phyloP scores from a whole-genome alignment of 208 protist genomes.

The Herpetomonas muscarum region DNA sequence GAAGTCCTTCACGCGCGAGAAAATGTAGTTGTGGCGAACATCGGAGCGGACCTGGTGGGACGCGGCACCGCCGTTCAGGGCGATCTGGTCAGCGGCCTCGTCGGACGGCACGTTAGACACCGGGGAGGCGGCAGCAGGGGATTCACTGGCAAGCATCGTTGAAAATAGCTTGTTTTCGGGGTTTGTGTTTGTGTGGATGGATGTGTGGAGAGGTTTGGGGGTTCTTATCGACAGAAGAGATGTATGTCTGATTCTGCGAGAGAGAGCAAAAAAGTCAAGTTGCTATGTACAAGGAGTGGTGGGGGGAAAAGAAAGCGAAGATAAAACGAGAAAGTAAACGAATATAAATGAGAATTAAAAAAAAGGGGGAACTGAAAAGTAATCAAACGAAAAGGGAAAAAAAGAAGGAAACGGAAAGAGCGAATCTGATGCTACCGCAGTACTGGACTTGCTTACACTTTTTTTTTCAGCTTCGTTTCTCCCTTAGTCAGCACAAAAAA shows the following conservation, averaged over 20 bases:
- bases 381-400: constrained; percentile 6
- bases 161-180: neutral
- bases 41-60: constrained; percentile 52
- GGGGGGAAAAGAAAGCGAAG: constrained; percentile 8
- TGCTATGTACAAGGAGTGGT: no score
- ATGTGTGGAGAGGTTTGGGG: neutral
- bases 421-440: no score
- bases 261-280: constrained; percentile 3
- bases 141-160: constrained; percentile 3
- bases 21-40: constrained; percentile 82
- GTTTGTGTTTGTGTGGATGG: constrained; percentile 1
- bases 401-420: constrained; percentile 8
- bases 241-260: neutral
- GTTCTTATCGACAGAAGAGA: no score
- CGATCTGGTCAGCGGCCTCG: constrained; percentile 2
- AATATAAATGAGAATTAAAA: neutral
- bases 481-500: no score
- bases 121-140: neutral
- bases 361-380: neutral
- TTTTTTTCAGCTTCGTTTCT: no score
- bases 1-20: constrained; percentile 85
- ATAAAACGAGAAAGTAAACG: constrained; percentile 4
- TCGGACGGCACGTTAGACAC: neutral
- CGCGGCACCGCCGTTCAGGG: constrained; percentile 2
- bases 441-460: no score